A percentile compares a stretch with the other conserved stretches of the same genome.
phyloP scores from a whole-genome alignment of 2,329 filamentous ascomycete genomes.

The Beauveria scarabaeidicola region DNA sequence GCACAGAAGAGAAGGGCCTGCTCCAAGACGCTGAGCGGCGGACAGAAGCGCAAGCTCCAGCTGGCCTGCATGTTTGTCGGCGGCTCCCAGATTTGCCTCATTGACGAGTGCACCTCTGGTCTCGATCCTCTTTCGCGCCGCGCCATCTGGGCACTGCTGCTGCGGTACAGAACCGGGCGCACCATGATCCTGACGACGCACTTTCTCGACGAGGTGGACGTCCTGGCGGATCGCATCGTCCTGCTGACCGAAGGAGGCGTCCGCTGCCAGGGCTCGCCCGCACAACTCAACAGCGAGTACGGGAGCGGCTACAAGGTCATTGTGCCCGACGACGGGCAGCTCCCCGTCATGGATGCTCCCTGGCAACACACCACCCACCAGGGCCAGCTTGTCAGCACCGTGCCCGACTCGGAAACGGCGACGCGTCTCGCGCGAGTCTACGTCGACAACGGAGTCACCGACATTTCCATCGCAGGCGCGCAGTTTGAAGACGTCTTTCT shows the following conservation, averaged over 20 bases:
- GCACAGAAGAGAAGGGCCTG: constrained; percentile 45
- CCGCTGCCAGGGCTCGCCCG: constrained; percentile 53
- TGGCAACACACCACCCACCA: constrained; percentile 20
- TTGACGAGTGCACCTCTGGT: constrained; percentile 61
- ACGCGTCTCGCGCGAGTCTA: constrained; percentile 30
- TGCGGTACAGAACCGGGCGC: constrained; percentile 51
- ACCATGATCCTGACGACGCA: constrained; percentile 62
- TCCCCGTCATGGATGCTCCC: neutral
- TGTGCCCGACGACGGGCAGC: constrained; percentile 14
- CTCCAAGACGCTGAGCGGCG: constrained; percentile 39
- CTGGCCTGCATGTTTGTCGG: constrained; percentile 61
- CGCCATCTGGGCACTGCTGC: constrained; percentile 62
- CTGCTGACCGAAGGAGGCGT: constrained; percentile 56
- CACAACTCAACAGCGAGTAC: constrained; percentile 53
- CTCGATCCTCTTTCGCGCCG: constrained; percentile 57
- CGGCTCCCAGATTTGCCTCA: constrained; percentile 56
- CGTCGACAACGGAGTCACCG: constrained; percentile 36
- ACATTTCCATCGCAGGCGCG: constrained; percentile 23
- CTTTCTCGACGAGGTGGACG: constrained; percentile 63
- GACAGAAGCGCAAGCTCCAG: constrained; percentile 6
- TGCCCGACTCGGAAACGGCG: constrained; percentile 26
- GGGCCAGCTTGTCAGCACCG: constrained; percentile 47
- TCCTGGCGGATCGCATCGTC: constrained; percentile 59
- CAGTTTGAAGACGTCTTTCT: constrained; percentile 28
- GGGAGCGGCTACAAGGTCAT: constrained; percentile 57